Evolutionary conservation across 2,329 filamentous ascomycete species (phyloP), one percentile per base, ranked within the genome.

Genomic region (Kalmusia sp.): DNA sequence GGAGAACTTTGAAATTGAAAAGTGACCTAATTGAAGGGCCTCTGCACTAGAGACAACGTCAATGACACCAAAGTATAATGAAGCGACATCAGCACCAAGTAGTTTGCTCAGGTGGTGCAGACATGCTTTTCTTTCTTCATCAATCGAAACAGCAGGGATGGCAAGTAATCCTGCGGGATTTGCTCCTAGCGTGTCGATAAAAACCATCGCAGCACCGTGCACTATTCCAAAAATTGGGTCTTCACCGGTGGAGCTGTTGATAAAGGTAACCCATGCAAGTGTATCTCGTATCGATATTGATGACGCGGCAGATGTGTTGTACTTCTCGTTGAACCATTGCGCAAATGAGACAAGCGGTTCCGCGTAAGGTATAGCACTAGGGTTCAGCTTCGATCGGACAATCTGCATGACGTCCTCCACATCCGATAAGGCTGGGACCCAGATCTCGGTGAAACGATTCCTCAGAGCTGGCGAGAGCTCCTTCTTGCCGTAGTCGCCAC

Each of bases 361-460:
- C 0, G 92, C 86, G 59, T 90, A 81, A 1, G 79, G 68, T 58
- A 83, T 82, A 6, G 84, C 80, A 14, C 78, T 75, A 0, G 80
- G 71, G 3, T 76, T 75, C 15, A 99, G 80, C 71, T 96, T 97
- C 11, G 87, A 86, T 46, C 82, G 79, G 14, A 98, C 86, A 61
- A 99, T 99, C 37, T 96, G 89, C 17, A 92, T 77, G 28, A 98
- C 88, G 69, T 99, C 96, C 25, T 92, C 87, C 46, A 86, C 84
- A 54, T 93, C 90, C 1, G 92, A 92, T 53, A 98, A 79, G 1
- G 93, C 85, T 1, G 95, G 92, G 0, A 98, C 95, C 95, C 95
- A 99, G 7, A 99, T 97, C 75, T 99, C 95, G 0, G 95, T 99
- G 72, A 99, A 96, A 55, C 95, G 90, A 71, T 99, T 99, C 39